phyloP scores from a whole-genome alignment of 2,329 filamentous ascomycete genomes.

The Dryadomyces quercivorus region DNA sequence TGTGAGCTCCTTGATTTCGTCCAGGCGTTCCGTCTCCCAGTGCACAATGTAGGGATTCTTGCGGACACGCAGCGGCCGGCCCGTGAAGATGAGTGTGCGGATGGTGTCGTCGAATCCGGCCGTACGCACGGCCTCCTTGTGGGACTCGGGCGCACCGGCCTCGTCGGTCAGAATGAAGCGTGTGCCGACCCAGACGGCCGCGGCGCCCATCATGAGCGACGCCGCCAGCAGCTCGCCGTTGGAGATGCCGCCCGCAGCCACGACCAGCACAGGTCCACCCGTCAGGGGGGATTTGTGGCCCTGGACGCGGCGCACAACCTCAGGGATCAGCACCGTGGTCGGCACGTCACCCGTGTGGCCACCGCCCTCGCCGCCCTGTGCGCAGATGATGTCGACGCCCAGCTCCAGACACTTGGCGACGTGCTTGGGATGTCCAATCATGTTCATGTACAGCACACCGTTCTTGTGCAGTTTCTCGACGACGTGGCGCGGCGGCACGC shows the following conservation, averaged over 20 bases:
- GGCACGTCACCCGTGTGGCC: constrained; percentile 93
- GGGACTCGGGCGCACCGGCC: constrained; percentile 81
- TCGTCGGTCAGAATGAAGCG: constrained; percentile 90
- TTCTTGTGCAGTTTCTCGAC: constrained; percentile 82
- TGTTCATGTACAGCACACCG: constrained; percentile 98
- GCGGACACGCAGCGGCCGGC: constrained; percentile 83
- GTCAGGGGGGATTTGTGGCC: constrained; percentile 79
- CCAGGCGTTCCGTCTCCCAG: constrained; percentile 86
- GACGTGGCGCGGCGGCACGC: constrained; percentile 76
- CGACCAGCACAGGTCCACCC: constrained; percentile 75
- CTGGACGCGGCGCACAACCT: constrained; percentile 71
- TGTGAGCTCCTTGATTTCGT: constrained; percentile 88
- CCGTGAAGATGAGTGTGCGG: constrained; percentile 97
- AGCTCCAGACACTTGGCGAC: constrained; percentile 89
- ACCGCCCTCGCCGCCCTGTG: constrained; percentile 94
- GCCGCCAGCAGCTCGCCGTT: constrained; percentile 86
- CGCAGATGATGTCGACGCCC: constrained; percentile 93
- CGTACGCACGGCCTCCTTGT: constrained; percentile 92
- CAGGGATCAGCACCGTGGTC: constrained; percentile 83
- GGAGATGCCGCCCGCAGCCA: constrained; percentile 89
- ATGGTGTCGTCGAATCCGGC: constrained; percentile 91
- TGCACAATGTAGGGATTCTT: constrained; percentile 88
- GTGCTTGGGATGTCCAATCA: constrained; percentile 99
- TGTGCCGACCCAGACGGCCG: constrained; percentile 92
- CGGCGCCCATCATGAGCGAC: constrained; percentile 82